These are phyloP conservation scores for Speleostelium caveatum DNA, from an alignment of 78 protist species.

Conservation along the genomic window DNA sequence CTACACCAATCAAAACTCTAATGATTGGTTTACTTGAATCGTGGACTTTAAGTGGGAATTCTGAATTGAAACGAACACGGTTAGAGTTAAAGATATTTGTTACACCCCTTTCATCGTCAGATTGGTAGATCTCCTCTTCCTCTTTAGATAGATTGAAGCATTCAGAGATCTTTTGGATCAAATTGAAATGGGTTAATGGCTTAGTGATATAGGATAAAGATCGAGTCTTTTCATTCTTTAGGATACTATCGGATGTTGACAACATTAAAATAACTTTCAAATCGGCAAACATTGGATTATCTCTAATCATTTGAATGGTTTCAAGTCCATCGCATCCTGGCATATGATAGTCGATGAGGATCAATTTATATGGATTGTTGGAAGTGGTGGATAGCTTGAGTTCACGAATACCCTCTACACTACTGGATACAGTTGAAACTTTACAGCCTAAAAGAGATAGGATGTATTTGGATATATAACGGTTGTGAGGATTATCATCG, in stretches of 20 bases:
- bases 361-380: neutral
- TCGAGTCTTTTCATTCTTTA: conserved; percentile 10
- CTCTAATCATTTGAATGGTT: conserved; percentile 51
- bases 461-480: conserved; percentile 2
- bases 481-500: conserved; percentile 19
- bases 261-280: conserved; percentile 35
- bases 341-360: conserved; percentile 51
- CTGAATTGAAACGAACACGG: neutral
- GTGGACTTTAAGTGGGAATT: conserved; percentile 24
- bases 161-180: conserved; percentile 7
- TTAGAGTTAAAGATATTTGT: neutral
- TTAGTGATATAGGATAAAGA: neutral
- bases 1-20: conserved; percentile 35
- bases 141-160: neutral
- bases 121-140: neutral
- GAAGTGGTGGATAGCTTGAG: conserved; percentile 22
- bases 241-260: conserved; percentile 4
- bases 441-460: neutral
- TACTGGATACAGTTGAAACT: neutral
- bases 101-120: neutral
- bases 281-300: conserved; percentile 45
- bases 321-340: conserved; percentile 74
- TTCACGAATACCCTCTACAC: conserved; percentile 61
- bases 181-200: conserved; percentile 37
- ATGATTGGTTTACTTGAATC: conserved; percentile 41